These are phyloP conservation scores for Phytophthora pinifolia DNA, from an alignment of 352 stramenopile genomes.

Conservation along the genomic window DNA sequence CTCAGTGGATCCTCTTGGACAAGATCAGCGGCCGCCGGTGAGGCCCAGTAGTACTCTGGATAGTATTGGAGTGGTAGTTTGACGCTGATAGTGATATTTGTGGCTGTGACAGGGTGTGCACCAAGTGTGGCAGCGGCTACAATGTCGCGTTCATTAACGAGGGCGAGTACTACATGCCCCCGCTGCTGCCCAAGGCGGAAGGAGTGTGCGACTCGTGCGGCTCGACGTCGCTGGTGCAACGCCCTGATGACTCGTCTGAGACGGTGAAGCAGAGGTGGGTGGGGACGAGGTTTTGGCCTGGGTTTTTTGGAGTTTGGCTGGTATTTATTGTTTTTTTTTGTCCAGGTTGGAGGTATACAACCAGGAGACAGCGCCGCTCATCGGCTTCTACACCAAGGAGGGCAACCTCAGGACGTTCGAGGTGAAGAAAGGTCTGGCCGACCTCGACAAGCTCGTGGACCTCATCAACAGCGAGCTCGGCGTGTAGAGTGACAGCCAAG, in stretches of 20 bases:
- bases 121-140: slow-evolving; percentile 80
- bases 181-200: slow-evolving; percentile 84
- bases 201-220: slow-evolving; percentile 83
- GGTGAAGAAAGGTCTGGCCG: slow-evolving; percentile 83
- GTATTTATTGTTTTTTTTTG: no score
- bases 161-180: slow-evolving; percentile 90
- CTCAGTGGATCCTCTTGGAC: slow-evolving; percentile 86
- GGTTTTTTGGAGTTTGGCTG: slow-evolving; percentile 4
- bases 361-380: slow-evolving; percentile 81
- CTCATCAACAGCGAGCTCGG: slow-evolving; percentile 68
- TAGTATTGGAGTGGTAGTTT: neutral
- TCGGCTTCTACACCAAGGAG: slow-evolving; percentile 85
- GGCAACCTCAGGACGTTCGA: slow-evolving; percentile 82
- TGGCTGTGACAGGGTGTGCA: slow-evolving; percentile 59
- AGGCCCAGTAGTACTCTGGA: slow-evolving; percentile 10
- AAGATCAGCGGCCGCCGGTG: slow-evolving; percentile 89
- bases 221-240: slow-evolving; percentile 69
- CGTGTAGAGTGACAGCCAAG: slow-evolving; percentile 28
- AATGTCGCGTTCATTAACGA: slow-evolving; percentile 89
- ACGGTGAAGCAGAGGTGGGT: slow-evolving; percentile 73
- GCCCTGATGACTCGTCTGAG: slow-evolving; percentile 77
- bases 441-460: slow-evolving; percentile 74
- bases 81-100: neutral
- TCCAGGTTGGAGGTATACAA: slow-evolving; percentile 90
- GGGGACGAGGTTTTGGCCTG: neutral